Percentiles rank a stretch among this genome's conserved stretches.
These are phyloP conservation scores for Stachybotrys chlorohalonatus DNA, from an alignment of 2,329 filamentous ascomycete species.

Conservation along the genomic window DNA sequence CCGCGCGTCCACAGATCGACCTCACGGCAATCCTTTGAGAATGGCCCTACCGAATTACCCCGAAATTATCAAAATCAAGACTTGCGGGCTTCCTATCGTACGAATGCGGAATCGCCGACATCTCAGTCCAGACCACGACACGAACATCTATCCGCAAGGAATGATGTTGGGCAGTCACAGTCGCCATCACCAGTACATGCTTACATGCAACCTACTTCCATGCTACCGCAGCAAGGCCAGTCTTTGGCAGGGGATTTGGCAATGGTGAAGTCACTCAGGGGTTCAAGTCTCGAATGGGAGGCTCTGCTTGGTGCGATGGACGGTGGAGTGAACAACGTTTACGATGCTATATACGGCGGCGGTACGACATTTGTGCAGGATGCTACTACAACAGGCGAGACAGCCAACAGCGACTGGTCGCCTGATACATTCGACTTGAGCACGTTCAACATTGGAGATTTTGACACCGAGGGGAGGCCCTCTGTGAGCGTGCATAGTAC, in stretches of 20 bases:
- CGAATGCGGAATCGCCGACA: conserved; percentile 21
- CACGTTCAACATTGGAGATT: conserved; percentile 41
- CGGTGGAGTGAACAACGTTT: conserved; percentile 72
- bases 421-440: conserved; percentile 48
- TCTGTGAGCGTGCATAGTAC: conserved; percentile 46
- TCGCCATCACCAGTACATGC: conserved; percentile 38
- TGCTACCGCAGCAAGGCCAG: not conserved
- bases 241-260: not conserved
- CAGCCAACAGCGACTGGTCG: conserved; percentile 38
- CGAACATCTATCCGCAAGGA: conserved; percentile 49
- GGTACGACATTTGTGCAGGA: conserved; percentile 35
- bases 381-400: conserved; percentile 32
- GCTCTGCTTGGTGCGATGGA: conserved; percentile 72
- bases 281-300: conserved; percentile 64
- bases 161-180: conserved; percentile 35
- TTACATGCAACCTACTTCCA: conserved; percentile 24
- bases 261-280: conserved; percentile 14
- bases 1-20: conserved; percentile 29
- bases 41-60: conserved; percentile 22
- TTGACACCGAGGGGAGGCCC: conserved; percentile 28
- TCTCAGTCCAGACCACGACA: conserved; percentile 31
- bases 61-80: conserved; percentile 34
- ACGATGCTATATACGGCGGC: conserved; percentile 71
- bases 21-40: conserved; percentile 41
- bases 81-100: conserved; percentile 34